Percentiles rank a stretch among this genome's conserved stretches.
Conservation (phyloP, 192 early-diverging fungal genomes). For the Coemansia sp. region DNA sequence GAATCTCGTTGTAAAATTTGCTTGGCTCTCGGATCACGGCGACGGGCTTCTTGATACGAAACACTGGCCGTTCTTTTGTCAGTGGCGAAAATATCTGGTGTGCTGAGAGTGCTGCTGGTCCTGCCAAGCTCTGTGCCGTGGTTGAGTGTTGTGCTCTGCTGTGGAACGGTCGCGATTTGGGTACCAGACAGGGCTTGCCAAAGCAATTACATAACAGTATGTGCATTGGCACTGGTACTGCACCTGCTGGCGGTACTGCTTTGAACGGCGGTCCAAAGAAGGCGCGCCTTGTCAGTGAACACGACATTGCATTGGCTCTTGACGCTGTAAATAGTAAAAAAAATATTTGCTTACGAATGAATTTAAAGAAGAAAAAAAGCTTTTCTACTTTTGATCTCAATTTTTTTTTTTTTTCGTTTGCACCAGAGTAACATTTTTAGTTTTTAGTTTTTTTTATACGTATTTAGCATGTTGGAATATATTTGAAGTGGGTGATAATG, state of each 20-base stretch:
- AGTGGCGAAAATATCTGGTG: slow-evolving; percentile 39
- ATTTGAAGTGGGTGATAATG: background rate
- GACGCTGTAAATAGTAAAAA: background rate
- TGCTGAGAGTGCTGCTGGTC: slow-evolving; percentile 12
- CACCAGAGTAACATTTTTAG: no score
- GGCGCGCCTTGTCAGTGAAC: background rate
- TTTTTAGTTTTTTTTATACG: no score
- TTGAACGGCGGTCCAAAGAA: background rate
- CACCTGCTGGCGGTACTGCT: background rate
- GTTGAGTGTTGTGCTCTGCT: background rate
- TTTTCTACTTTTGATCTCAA: background rate
- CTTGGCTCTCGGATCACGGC: slow-evolving; percentile 56
- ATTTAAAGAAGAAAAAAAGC: background rate
- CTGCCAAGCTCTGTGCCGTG: background rate
- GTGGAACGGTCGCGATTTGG: background rate
- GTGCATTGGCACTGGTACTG: background rate
- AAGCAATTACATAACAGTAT: background rate
- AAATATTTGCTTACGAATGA: background rate
- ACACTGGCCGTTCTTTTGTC: slow-evolving; percentile 37
- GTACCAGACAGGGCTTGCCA: background rate
- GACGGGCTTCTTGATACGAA: slow-evolving; percentile 42
- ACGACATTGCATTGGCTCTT: background rate
- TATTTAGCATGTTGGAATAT: background rate
- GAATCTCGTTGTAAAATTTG: slow-evolving; percentile 56
- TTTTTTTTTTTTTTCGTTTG: background rate